A percentile compares a stretch with the other conserved stretches of the same genome.
Conservation (phyloP, 208 protist species). For the Leishmania lainsoni region DNA sequence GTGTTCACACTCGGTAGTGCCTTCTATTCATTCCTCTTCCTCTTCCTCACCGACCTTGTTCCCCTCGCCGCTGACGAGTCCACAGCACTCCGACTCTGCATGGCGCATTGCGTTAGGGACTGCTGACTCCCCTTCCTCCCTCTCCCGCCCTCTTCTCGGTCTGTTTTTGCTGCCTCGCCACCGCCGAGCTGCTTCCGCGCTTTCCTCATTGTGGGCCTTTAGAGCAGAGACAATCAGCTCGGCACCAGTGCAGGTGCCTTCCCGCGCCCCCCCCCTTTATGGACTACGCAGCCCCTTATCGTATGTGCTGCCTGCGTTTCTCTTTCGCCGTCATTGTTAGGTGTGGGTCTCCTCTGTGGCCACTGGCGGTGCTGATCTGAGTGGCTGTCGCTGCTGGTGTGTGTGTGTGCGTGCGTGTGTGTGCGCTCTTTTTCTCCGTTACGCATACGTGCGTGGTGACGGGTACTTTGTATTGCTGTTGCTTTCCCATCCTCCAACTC, state of each 20-base stretch:
- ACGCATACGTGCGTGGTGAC: too few relatives aligned
- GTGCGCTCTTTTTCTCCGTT: neutral
- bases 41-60: neutral
- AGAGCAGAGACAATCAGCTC: neutral
- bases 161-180: neutral
- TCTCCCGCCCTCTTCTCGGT: neutral
- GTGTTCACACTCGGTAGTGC: neutral
- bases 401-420: neutral
- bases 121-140: neutral
- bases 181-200: neutral
- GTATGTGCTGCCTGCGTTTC: neutral
- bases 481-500: neutral
- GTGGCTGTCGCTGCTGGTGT: neutral
- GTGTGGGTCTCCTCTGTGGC: neutral
- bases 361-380: neutral
- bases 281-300: neutral
- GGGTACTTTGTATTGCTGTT: neutral
- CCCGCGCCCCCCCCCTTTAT: neutral
- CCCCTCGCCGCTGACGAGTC: neutral
- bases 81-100: neutral
- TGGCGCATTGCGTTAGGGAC: neutral
- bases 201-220: neutral
- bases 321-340: neutral
- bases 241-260: neutral
- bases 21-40: neutral